These are phyloP conservation scores for Phialocephala subalpina DNA, from an alignment of 2,329 filamentous ascomycete genomes.

Conservation along the genomic window DNA sequence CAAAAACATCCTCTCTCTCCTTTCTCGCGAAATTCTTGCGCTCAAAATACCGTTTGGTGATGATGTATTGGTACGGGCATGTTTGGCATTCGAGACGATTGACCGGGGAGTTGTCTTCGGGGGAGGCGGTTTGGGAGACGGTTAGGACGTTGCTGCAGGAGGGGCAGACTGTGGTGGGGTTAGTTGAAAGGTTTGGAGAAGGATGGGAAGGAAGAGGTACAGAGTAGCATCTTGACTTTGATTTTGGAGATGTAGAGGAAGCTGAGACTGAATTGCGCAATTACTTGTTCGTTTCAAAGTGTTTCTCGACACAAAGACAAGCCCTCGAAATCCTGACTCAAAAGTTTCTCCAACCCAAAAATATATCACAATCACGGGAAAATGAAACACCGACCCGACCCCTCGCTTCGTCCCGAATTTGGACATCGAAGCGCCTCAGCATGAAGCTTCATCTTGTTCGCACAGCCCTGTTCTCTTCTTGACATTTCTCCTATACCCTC, in stretches of 20 bases:
- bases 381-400: constrained; percentile 16
- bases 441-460: constrained; percentile 13
- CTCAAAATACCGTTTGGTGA: constrained; percentile 81
- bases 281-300: not conserved
- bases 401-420: constrained; percentile 9
- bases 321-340: not conserved
- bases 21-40: constrained; percentile 82
- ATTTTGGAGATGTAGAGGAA: not conserved
- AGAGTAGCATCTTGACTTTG: constrained; percentile 66
- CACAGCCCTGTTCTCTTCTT: not conserved
- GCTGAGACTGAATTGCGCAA: not conserved
- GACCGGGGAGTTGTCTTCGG: constrained; percentile 44
- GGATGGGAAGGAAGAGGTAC: constrained; percentile 51
- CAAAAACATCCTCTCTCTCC: constrained; percentile 89
- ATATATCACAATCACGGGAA: constrained; percentile 9
- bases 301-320: not conserved
- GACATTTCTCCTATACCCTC: not conserved
- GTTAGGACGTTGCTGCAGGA: constrained; percentile 86
- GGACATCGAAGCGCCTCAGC: constrained; percentile 6
- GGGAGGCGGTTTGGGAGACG: constrained; percentile 56
- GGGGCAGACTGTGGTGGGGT: constrained; percentile 71
- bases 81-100: constrained; percentile 96
- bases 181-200: constrained; percentile 16
- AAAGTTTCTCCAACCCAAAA: constrained; percentile 11
- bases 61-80: constrained; percentile 89